Evolutionary conservation across 225 moss, liverwort and hornwort species (phyloP), one percentile per base, ranked within the genome.

Genomic region (Ulota crispa): DNA sequence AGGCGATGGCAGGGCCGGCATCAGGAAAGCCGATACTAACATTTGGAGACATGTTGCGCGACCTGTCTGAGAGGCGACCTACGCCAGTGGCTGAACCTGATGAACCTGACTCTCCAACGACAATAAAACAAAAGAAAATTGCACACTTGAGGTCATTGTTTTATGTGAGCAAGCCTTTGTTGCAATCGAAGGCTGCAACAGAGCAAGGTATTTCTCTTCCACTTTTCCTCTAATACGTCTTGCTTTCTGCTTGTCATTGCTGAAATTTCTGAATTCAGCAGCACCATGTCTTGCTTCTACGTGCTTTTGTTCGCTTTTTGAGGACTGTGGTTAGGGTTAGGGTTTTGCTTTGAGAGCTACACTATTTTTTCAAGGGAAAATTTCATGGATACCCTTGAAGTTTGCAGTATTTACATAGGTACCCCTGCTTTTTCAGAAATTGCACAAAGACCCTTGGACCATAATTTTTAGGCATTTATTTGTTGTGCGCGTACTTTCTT

Each of bases 31-130:
- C 90, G 7, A 77, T 90, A 43, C 74, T 86, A 0, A 86, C 86
- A n/a, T 76, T 86, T 30, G 82, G 88, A 30, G 90, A 90, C 82
- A 79, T 90, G 86, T 31, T 88, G 81, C 90, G 90, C 18, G 90
- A 90, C 61, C 82, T 88, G n/a, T 84, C 88, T 36, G 86, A 82
- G 19, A 68, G 75, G 70, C 79, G 68, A 13, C 80, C 88, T 45
- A 56, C 69, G 27, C 36, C 41, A 32, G 79, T 24, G 72, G 26
- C 67, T 7, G 83, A 85, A n/a, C 55, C 78, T 41, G 83, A 85
- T 4, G 90, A 90, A 66, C 84, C 86, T 18, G 88, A 90, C 32
- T 90, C 90, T 70, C 90, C 88, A 60, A 80, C 76, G 3, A 73
- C 82, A 6, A 32, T 78, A 0, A 82, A 77, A 6, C 73, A 81